These are phyloP conservation scores for Syzygium grande DNA, from an alignment of 345 rosid species.

Conservation along the genomic window DNA sequence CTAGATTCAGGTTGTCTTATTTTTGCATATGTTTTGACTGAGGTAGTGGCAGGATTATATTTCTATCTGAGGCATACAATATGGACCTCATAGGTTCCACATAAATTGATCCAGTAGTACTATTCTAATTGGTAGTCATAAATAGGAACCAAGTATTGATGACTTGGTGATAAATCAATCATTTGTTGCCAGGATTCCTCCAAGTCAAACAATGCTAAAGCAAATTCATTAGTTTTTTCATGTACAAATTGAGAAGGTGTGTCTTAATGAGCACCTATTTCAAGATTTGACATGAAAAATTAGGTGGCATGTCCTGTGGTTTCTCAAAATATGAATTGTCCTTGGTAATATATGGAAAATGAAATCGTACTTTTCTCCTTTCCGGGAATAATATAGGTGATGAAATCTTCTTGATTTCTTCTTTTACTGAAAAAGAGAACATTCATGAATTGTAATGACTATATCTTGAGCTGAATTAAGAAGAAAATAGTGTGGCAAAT, in stretches of 20 bases:
- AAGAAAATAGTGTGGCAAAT: neutral
- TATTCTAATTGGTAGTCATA: neutral
- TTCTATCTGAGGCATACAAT: neutral
- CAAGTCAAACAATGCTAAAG: neutral
- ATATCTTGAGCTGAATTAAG: neutral
- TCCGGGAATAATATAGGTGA: neutral
- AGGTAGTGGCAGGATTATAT: neutral
- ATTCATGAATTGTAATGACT: neutral
- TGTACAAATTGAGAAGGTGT: too few relatives aligned
- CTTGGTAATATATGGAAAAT: neutral
- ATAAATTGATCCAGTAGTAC: too few relatives aligned
- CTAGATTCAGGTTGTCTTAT: slow-evolving; percentile 63
- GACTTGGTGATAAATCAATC: neutral
- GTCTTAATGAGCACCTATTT: neutral
- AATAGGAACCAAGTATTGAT: neutral
- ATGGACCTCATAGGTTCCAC: neutral
- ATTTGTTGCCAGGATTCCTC: neutral
- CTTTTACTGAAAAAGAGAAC: neutral
- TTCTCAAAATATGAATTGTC: neutral
- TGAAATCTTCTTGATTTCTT: neutral
- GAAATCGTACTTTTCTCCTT: neutral
- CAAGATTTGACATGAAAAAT: neutral
- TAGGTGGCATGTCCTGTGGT: neutral
- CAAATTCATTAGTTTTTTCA: slow-evolving; percentile 3
- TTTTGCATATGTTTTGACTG: neutral